Evolutionary conservation across 1,284 basidiomycete species (phyloP).

Genomic region (Vanrija pseudolonga): DNA sequence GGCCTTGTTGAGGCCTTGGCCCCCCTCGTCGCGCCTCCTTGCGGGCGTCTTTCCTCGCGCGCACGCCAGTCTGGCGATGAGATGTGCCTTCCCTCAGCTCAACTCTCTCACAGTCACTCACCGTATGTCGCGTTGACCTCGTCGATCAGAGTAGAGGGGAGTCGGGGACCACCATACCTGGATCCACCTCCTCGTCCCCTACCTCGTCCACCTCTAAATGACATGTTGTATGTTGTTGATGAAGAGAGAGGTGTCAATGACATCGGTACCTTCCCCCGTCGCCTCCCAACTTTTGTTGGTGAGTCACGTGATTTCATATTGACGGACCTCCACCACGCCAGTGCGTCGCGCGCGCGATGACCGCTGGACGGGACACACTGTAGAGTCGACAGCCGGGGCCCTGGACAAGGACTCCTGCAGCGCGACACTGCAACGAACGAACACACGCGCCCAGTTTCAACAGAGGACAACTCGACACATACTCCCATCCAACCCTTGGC

Average conservation of each 20-base stretch:
- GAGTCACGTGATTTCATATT: background rate
- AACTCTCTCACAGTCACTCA: constrained; percentile 8
- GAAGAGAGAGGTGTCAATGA: background rate
- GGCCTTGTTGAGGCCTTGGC: constrained; percentile 32
- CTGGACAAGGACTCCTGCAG: no score
- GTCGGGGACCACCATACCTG: constrained; percentile 26
- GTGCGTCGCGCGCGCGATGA: no score
- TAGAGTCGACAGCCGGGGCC: no score
- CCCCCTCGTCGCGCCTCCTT: constrained; percentile 12
- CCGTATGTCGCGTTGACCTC: constrained; percentile 34
- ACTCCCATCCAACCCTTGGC: no score
- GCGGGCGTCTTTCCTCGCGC: constrained; percentile 12
- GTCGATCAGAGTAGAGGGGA: constrained; percentile 35
- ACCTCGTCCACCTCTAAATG: constrained; percentile 3
- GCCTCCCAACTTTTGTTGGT: background rate
- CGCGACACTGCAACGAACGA: no score
- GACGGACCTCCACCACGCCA: no score
- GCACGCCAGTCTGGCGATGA: background rate
- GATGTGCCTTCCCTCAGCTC: constrained; percentile 1
- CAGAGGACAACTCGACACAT: no score
- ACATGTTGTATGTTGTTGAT: background rate
- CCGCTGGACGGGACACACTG: no score
- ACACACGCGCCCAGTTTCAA: no score
- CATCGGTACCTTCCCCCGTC: background rate
- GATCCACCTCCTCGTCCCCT: background rate